These are phyloP conservation scores for Podaxis sp. DNA, from an alignment of 768 basidiomycete genomes.

Conservation along the genomic window DNA sequence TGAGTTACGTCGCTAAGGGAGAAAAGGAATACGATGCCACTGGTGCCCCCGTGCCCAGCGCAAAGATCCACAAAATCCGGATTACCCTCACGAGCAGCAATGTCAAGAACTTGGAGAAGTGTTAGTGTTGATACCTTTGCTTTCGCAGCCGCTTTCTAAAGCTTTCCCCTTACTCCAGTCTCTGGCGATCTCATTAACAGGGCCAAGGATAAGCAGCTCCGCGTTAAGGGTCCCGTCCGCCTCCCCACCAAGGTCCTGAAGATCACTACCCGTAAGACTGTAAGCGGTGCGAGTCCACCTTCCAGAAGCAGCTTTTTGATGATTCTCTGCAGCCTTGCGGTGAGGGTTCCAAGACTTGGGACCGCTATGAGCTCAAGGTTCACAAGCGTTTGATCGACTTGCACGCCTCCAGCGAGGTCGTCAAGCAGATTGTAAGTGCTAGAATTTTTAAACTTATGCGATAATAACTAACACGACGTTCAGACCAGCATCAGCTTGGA, in stretches of 20 bases:
- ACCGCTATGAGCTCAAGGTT: conserved; percentile 97
- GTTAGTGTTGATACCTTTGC: conserved; percentile 38
- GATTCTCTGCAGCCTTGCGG: conserved; percentile 78
- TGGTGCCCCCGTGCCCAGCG: conserved; percentile 78
- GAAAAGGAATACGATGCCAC: conserved; percentile 98
- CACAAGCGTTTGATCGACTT: conserved; percentile 99
- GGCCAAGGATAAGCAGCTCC: conserved; percentile 99
- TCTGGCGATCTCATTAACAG: conserved; percentile 95
- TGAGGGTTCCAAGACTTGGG: conserved; percentile 99
- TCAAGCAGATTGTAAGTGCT: conserved; percentile 94
- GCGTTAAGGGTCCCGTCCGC: conserved; percentile 97
- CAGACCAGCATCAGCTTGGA: conserved; percentile 99
- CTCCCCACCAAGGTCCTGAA: conserved; percentile 98
- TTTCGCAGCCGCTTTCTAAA: background rate
- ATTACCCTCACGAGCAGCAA: conserved; percentile 99
- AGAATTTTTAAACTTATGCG: background rate
- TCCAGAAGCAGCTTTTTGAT: conserved; percentile 2
- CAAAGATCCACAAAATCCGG: conserved; percentile 98
- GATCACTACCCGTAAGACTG: conserved; percentile 99
- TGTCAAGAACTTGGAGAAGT: conserved; percentile 98
- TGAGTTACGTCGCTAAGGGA: conserved; percentile 99
- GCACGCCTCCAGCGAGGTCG: conserved; percentile 97
- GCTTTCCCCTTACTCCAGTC: conserved; percentile 52
- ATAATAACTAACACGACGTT: conserved; percentile 3
- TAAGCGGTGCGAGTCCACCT: conserved; percentile 36